Percentiles rank a stretch among this genome's conserved stretches.
phyloP scores from a whole-genome alignment of 1,284 basidiomycete genomes.

The Schizophyllum commune region DNA sequence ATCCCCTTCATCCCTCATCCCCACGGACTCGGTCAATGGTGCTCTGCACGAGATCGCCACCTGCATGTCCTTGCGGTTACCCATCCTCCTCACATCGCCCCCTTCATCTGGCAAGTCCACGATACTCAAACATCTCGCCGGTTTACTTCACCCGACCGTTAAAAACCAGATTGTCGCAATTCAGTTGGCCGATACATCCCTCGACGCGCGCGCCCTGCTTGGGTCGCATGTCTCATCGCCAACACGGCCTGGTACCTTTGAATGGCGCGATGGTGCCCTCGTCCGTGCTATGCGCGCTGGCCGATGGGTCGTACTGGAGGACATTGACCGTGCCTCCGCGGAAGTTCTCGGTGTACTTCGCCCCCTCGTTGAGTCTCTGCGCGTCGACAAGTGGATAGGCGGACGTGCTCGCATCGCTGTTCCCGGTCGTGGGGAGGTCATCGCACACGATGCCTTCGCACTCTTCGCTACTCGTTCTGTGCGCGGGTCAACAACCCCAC shows the following conservation, averaged over 20 bases:
- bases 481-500: slow-evolving; percentile 33
- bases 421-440: slow-evolving; percentile 60
- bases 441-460: slow-evolving; percentile 69
- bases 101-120: slow-evolving; percentile 90
- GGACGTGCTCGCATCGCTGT: slow-evolving; percentile 62
- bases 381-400: slow-evolving; percentile 70
- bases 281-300: slow-evolving; percentile 71
- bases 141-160: slow-evolving; percentile 48
- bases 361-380: slow-evolving; percentile 78
- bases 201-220: slow-evolving; percentile 90
- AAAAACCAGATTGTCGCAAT: slow-evolving; percentile 70
- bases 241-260: slow-evolving; percentile 82
- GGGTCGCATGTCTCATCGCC: slow-evolving; percentile 93
- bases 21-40: slow-evolving; percentile 54
- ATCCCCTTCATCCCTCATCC: slow-evolving; percentile 41
- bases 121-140: slow-evolving; percentile 72
- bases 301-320: slow-evolving; percentile 60
- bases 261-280: slow-evolving; percentile 94
- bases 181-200: slow-evolving; percentile 88
- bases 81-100: slow-evolving; percentile 80
- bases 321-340: slow-evolving; percentile 83
- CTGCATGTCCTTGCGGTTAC: slow-evolving; percentile 61
- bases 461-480: slow-evolving; percentile 78
- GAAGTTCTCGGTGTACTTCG: slow-evolving; percentile 84
- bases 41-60: slow-evolving; percentile 62